These are phyloP conservation scores for Aspergillus ostianus DNA, from an alignment of 495 filamentous ascomycete species.

Conservation along the genomic window DNA sequence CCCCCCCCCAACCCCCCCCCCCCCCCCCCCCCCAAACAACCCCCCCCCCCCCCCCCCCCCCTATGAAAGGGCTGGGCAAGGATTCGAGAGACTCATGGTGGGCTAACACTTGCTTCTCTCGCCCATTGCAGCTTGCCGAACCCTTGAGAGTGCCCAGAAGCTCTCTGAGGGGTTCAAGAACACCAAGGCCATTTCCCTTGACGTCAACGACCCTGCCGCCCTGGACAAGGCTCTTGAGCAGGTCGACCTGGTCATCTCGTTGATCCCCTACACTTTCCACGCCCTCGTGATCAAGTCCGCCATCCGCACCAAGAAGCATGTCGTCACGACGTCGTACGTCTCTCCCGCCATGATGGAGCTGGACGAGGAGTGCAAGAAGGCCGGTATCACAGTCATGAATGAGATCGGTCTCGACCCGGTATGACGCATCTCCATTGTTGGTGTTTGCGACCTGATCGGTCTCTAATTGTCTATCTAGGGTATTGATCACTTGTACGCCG, in stretches of 20 bases:
- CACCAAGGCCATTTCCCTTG: conserved; percentile 72
- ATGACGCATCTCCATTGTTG: background rate
- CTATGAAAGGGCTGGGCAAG: background rate
- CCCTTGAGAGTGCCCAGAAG: conserved; percentile 69
- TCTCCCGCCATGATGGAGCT: conserved; percentile 91
- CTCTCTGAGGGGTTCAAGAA: conserved; percentile 70
- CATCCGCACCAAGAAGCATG: conserved; percentile 88
- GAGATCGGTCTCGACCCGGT: conserved; percentile 79
- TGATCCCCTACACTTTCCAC: conserved; percentile 95
- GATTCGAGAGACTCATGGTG: background rate
- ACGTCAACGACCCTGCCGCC: conserved; percentile 70
- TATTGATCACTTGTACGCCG: conserved; percentile 81
- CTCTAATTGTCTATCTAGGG: conserved; percentile 24
- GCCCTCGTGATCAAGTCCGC: conserved; percentile 89
- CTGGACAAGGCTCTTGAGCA: conserved; percentile 77
- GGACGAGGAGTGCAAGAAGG: conserved; percentile 77
- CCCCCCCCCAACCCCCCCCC: no score
- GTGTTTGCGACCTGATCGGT: background rate
- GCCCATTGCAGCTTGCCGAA: conserved; percentile 71
- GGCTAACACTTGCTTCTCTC: background rate
- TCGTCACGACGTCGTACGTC: conserved; percentile 95
- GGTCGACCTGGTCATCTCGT: conserved; percentile 73
- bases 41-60: no score
- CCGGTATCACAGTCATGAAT: conserved; percentile 97
- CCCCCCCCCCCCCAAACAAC: no score